Evolutionary conservation across 2,329 filamentous ascomycete genomes (phyloP).

Genomic region (Diplodia mutila): DNA sequence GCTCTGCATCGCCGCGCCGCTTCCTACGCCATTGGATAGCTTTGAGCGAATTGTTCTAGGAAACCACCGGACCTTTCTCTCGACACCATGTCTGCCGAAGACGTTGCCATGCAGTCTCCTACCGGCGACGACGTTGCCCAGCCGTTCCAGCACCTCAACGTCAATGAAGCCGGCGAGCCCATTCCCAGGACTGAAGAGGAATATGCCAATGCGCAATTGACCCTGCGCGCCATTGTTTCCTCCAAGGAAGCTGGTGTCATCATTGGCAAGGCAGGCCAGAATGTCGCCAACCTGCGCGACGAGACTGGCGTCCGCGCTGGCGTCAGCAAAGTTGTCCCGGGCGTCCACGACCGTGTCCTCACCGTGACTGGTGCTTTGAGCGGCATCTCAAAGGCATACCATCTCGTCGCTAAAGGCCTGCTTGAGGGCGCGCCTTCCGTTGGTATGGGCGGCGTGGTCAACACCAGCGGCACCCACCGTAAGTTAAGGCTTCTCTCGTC

Average conservation of each 20-base stretch:
- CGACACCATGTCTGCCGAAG: conserved; percentile 48
- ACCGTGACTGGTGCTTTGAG: conserved; percentile 91
- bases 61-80: conserved; percentile 12
- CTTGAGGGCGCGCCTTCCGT: conserved; percentile 92
- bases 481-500: conserved; percentile 50
- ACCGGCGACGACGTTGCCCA: conserved; percentile 46
- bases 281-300: conserved; percentile 94
- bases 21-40: conserved; percentile 19
- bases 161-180: conserved; percentile 68
- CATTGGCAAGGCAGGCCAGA: conserved; percentile 98
- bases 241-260: conserved; percentile 99
- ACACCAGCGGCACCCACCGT: conserved; percentile 93
- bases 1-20: conserved; percentile 6
- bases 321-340: conserved; percentile 97
- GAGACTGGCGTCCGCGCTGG: conserved; percentile 98
- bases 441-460: conserved; percentile 91
- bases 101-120: conserved; percentile 36
- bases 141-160: conserved; percentile 47
- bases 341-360: conserved; percentile 94
- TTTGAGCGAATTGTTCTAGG: conserved; percentile 19
- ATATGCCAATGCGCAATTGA: conserved; percentile 89
- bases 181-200: conserved; percentile 94
- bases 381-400: conserved; percentile 88
- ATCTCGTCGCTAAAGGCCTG: conserved; percentile 86
- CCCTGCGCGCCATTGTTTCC: conserved; percentile 94